phyloP scores from a whole-genome alignment of 441 rosid genomes.

The Cnidoscolus chayamansa region DNA sequence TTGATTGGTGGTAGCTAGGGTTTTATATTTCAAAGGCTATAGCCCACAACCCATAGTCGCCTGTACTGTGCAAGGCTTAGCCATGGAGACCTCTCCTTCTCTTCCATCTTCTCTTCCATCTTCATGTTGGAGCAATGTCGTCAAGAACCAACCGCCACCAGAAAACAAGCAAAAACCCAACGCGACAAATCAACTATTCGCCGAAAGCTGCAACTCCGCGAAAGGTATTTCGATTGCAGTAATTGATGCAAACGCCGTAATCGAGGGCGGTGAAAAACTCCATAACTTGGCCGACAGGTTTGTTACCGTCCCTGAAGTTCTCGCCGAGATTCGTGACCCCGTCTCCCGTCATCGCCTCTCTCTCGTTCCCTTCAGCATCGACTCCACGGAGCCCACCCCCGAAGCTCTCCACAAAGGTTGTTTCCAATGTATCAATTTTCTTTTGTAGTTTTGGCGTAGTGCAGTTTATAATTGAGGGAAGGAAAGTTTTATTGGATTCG shows the following conservation, averaged over 20 bases:
- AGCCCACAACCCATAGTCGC: background rate
- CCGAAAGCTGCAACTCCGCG: conserved; percentile 64
- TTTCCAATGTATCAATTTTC: background rate
- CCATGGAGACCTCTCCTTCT: conserved; percentile 15
- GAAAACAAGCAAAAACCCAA: background rate
- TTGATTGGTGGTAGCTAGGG: background rate
- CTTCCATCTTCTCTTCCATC: background rate
- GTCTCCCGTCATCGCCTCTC: conserved; percentile 73
- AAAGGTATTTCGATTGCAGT: conserved; percentile 76
- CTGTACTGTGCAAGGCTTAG: background rate
- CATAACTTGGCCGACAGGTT: conserved; percentile 58
- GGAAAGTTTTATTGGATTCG: background rate
- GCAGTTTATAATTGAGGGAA: background rate
- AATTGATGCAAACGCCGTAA: conserved; percentile 84
- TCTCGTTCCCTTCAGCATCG: conserved; percentile 57
- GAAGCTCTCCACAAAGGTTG: conserved; percentile 74
- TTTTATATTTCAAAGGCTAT: background rate
- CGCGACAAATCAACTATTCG: conserved; percentile 32
- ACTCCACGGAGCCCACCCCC: conserved; percentile 82
- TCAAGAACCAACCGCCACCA: conserved; percentile 22
- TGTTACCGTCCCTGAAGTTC: conserved; percentile 77
- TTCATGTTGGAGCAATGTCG: conserved; percentile 29
- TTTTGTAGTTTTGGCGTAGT: background rate
- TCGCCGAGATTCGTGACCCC: conserved; percentile 81
- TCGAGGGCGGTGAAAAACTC: conserved; percentile 63